Conservation (phyloP, 176 grass and related monocot genomes). For the Triticum aestivum region IWGSC_CS_RefSeq_v2.1 NC_057801.1:727456476-727456975, state of each 20-base stretch:
- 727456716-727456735: slow-evolving; percentile 36
- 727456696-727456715: slow-evolving; percentile 58
- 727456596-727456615: slow-evolving; percentile 17
- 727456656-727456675: slow-evolving; percentile 42
- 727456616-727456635: slow-evolving; percentile 55
- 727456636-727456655: slow-evolving; percentile 46
- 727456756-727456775: slow-evolving; percentile 54
- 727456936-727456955: slow-evolving; percentile 36
- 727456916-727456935: slow-evolving; percentile 43
- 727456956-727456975: slow-evolving; percentile 30
- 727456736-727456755: slow-evolving; percentile 58
- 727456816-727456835: slow-evolving; percentile 33
- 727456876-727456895: slow-evolving; percentile 13
- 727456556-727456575: slow-evolving; percentile 58
- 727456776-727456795: slow-evolving; percentile 35
- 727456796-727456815: slow-evolving; percentile 44
- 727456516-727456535: slow-evolving; percentile 42
- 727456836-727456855: slow-evolving; percentile 23
- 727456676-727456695: slow-evolving; percentile 32
- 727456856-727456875: slow-evolving; percentile 31
- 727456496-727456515: slow-evolving; percentile 15
- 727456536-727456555: slow-evolving; percentile 42
- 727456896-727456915: slow-evolving; percentile 31
- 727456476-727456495: slow-evolving; percentile 36
- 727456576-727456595: slow-evolving; percentile 32